Percentiles rank a stretch among this genome's conserved stretches.
Evolutionary conservation across 192 early-diverging fungal species (phyloP).

Genomic region (Mortierella hygrophila): DNA sequence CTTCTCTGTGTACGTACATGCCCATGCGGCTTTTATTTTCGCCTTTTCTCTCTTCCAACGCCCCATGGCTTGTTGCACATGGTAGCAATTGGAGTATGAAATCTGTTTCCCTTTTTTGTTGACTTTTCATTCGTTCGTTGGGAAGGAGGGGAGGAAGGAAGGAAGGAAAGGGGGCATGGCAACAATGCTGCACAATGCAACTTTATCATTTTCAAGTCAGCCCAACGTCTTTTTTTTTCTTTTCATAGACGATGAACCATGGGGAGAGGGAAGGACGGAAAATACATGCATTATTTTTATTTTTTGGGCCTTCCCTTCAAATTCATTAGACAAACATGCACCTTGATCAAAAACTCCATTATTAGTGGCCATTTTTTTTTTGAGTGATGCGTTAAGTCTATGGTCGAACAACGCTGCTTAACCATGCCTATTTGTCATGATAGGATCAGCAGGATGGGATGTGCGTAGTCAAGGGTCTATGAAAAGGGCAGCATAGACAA

Average conservation of each 20-base stretch:
- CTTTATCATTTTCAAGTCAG: constrained; percentile 13
- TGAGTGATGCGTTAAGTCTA: no score
- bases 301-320: neutral
- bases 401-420: no score
- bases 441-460: neutral
- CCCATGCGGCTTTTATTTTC: neutral
- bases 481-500: no score
- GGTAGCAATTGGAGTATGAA: neutral
- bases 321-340: no score
- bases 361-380: no score
- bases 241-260: neutral
- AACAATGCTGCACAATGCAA: constrained; percentile 34
- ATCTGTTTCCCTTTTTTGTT: neutral
- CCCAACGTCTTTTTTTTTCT: neutral
- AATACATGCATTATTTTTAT: neutral
- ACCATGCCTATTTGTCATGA: neutral
- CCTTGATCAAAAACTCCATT: no score
- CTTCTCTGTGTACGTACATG: no score
- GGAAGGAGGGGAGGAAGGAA: constrained; percentile 2
- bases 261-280: neutral
- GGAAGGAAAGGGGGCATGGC: neutral
- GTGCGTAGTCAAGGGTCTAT: neutral
- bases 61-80: neutral
- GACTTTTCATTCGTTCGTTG: no score
- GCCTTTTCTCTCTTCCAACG: neutral